Base-by-base conservation (phyloP, 352 stramenopile genomes). In the Peronospora tabacina region DNA sequence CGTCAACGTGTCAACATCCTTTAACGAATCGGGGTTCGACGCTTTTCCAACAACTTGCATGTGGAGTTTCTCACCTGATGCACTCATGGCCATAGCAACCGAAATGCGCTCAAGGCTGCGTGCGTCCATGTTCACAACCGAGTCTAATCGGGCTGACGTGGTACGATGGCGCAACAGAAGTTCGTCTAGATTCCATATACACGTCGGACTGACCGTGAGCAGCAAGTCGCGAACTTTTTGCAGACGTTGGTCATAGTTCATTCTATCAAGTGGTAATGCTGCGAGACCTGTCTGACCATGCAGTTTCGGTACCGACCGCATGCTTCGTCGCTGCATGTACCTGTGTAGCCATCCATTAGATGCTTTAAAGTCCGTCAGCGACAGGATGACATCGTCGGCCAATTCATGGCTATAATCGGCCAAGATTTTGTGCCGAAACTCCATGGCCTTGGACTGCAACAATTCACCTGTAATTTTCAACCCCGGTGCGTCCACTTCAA, bases 341-440 rank as follows among this genome's bases (percentile, higher is more conserved):
- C 80, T 66, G 33, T 88, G 77, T 32, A 90, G 44, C 80, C 80
- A 90, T 24, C 80, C 80, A 54, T 90, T 90, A 7, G 80, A 90
- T 0, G 80, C 80, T 53, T 90, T 90, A 55, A 90, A 90, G 34
- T 87, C 80, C 15, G 69, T 87, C 5, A 90, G 69, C n/a, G 80
- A 87, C 52, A 85, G 60, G 20, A 90, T 56, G 2, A 88, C 75
- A 43, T 90, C 76, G 16, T 85, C 76, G 2, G 79, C 70, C 26
- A 90, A 51, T 11, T 84, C 75, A 30, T 58, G 68, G 35, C 70
- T 78, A 38, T 81, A 88, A 49, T 90, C 76, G 2, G 66, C 61
- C 34, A 90, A 59, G 37, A 90, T 84, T 33, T 88, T 88, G 64
- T 90, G 82, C 10, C 80, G 72, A 42, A 88, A 87, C 52, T 90